A percentile compares a stretch with the other conserved stretches of the same genome.
These are phyloP conservation scores for Taphrina wiesneri DNA, from an alignment of 1,139 yeast genomes.

Conservation along the genomic window DNA sequence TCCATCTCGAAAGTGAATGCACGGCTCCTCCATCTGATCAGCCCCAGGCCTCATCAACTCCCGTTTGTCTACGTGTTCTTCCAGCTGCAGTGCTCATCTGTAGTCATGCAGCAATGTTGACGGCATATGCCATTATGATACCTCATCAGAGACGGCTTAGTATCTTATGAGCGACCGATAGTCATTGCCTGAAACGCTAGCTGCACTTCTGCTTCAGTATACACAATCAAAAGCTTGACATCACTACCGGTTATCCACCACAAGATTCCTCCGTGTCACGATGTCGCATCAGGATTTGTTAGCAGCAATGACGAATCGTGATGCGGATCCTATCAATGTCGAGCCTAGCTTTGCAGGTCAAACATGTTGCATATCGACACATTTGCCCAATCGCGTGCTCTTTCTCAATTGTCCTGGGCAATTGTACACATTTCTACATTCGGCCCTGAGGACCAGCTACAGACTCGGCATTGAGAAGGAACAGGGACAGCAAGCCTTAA, in stretches of 20 bases:
- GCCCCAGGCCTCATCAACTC: background rate
- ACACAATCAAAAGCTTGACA: background rate
- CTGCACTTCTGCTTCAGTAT: background rate
- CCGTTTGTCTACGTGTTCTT: too few relatives aligned
- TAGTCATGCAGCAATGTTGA: too few relatives aligned
- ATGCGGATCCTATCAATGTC: slow-evolving; percentile 23
- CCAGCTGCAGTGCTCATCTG: too few relatives aligned
- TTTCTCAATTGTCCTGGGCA: slow-evolving; percentile 26
- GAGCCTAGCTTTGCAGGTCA: slow-evolving; percentile 29
- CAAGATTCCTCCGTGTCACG: too few relatives aligned
- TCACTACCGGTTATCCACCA: too few relatives aligned
- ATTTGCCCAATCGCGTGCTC: slow-evolving; percentile 20
- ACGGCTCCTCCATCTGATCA: background rate
- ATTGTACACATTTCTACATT: slow-evolving; percentile 9
- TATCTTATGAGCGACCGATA: too few relatives aligned
- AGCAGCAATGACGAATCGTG: slow-evolving; percentile 22
- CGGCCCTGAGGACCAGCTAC: slow-evolving; percentile 19
- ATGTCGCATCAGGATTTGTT: slow-evolving; percentile 10
- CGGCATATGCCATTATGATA: too few relatives aligned
- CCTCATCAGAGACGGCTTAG: too few relatives aligned
- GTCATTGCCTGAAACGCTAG: too few relatives aligned
- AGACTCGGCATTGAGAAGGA: slow-evolving; percentile 17
- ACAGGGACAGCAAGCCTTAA: slow-evolving; percentile 17
- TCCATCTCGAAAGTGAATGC: background rate
- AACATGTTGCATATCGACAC: slow-evolving; percentile 23